phyloP scores from a whole-genome alignment of 2,329 filamentous ascomycete genomes.

The Penicillium sp. region DNA sequence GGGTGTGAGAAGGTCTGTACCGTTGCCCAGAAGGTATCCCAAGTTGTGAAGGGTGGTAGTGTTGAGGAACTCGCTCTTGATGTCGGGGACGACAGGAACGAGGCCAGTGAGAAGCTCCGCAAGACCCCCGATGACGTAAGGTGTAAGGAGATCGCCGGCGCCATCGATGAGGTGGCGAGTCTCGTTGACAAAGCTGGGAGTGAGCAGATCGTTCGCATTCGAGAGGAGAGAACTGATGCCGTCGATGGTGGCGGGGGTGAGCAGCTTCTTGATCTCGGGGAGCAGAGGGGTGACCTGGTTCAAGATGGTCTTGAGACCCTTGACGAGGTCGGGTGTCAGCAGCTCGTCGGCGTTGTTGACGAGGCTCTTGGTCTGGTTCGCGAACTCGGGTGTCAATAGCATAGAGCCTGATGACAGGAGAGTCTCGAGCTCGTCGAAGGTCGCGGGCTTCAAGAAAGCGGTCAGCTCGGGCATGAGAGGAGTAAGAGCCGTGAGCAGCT shows the following conservation, averaged over 20 bases:
- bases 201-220: slow-evolving; percentile 18
- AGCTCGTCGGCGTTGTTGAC: slow-evolving; percentile 20
- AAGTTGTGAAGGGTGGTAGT: slow-evolving; percentile 28
- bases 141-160: slow-evolving; percentile 20
- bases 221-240: slow-evolving; percentile 11
- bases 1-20: slow-evolving; percentile 29
- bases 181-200: slow-evolving; percentile 19
- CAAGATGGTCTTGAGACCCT: slow-evolving; percentile 18
- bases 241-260: slow-evolving; percentile 14
- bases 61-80: slow-evolving; percentile 25
- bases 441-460: slow-evolving; percentile 15
- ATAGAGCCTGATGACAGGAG: slow-evolving; percentile 12
- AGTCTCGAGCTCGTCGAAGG: slow-evolving; percentile 11
- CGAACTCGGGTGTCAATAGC: slow-evolving; percentile 14
- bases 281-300: slow-evolving; percentile 15
- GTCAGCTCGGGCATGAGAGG: slow-evolving; percentile 21
- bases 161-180: slow-evolving; percentile 17
- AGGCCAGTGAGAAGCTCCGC: slow-evolving; percentile 20
- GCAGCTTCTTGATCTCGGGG: slow-evolving; percentile 18
- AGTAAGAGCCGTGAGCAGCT: slow-evolving; percentile 16
- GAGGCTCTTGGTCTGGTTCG: slow-evolving; percentile 20
- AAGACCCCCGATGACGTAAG: slow-evolving; percentile 20
- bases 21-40: slow-evolving; percentile 31
- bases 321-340: slow-evolving; percentile 17
- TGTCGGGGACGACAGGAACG: slow-evolving; percentile 20